A percentile compares a stretch with the other conserved stretches of the same genome.
These are phyloP conservation scores for Plasmopara viticola DNA, from an alignment of 352 stramenopile species.

Conservation along the genomic window DNA sequence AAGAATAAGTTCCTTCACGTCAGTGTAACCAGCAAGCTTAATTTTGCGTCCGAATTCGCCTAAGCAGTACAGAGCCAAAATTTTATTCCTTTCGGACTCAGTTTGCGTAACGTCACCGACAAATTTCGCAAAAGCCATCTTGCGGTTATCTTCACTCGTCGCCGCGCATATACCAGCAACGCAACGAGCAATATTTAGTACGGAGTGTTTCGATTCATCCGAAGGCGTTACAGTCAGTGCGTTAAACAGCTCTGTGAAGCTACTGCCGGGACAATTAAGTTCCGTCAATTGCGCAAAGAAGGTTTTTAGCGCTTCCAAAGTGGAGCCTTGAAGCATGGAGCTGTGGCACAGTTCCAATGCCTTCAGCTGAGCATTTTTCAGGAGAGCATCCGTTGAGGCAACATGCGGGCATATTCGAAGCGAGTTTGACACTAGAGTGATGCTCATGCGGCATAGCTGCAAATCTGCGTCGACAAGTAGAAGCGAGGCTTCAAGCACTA, in stretches of 20 bases:
- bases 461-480: conserved; percentile 95
- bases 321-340: conserved; percentile 88
- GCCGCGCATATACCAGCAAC: conserved; percentile 83
- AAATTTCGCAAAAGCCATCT: conserved; percentile 70
- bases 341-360: conserved; percentile 87
- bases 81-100: conserved; percentile 58
- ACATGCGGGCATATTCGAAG: conserved; percentile 59
- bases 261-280: conserved; percentile 40
- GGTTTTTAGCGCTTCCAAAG: conserved; percentile 39
- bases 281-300: conserved; percentile 71
- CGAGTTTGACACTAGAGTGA: conserved; percentile 82
- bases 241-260: conserved; percentile 85
- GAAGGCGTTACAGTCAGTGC: conserved; percentile 59
- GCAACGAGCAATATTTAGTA: conserved; percentile 91
- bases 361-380: conserved; percentile 67
- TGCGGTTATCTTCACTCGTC: conserved; percentile 47
- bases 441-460: conserved; percentile 92
- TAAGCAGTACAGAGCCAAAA: conserved; percentile 91
- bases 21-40: conserved; percentile 74
- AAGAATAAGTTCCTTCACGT: conserved; percentile 89
- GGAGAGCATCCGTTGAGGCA: conserved; percentile 48
- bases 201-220: conserved; percentile 84
- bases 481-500: conserved; percentile 86
- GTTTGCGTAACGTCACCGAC: conserved; percentile 52
- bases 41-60: conserved; percentile 93